Evolutionary conservation across 1,139 yeast genomes (phyloP).

Genomic region (Ogataea hybrid): DNA sequence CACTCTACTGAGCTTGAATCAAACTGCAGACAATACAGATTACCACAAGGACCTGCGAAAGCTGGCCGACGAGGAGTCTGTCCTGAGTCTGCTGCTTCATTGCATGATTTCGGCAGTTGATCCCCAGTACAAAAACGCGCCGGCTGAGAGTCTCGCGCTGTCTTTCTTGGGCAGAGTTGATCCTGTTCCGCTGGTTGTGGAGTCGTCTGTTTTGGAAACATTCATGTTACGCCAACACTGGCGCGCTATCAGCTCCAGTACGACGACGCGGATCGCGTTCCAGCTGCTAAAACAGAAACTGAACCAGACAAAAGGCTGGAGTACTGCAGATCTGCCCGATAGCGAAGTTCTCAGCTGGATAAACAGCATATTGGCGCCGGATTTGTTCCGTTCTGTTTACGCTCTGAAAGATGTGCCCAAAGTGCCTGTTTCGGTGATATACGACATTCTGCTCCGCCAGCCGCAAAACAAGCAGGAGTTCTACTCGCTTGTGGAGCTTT

Average conservation of each 20-base stretch:
- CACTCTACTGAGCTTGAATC: constrained; percentile 8
- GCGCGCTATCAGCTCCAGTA: constrained; percentile 9
- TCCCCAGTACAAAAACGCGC: constrained; percentile 38
- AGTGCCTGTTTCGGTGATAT: constrained; percentile 29
- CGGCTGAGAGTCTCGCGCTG: constrained; percentile 8
- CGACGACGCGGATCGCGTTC: constrained; percentile 1
- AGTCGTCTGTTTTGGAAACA: background rate
- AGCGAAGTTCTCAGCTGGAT: constrained; percentile 30
- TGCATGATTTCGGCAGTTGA: constrained; percentile 59
- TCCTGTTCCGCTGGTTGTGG: constrained; percentile 4
- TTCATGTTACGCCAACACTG: constrained; percentile 13
- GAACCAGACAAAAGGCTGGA: constrained; percentile 22
- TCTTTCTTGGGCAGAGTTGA: constrained; percentile 2
- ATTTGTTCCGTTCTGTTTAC: constrained; percentile 23
- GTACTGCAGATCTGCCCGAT: constrained; percentile 18
- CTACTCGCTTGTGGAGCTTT: constrained; percentile 25
- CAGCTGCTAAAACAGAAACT: constrained; percentile 25
- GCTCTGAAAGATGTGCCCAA: constrained; percentile 32
- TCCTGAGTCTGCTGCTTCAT: constrained; percentile 23
- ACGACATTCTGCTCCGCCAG: constrained; percentile 30
- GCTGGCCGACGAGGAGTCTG: constrained; percentile 25
- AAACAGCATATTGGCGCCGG: constrained; percentile 28
- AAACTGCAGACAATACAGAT: background rate
- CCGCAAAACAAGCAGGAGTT: constrained; percentile 32
- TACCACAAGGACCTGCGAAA: constrained; percentile 11